Evolutionary conservation across 805 yeast species (phyloP), one percentile per base, ranked within the genome.

Genomic region (Kodamaea kaohsiungensis): DNA sequence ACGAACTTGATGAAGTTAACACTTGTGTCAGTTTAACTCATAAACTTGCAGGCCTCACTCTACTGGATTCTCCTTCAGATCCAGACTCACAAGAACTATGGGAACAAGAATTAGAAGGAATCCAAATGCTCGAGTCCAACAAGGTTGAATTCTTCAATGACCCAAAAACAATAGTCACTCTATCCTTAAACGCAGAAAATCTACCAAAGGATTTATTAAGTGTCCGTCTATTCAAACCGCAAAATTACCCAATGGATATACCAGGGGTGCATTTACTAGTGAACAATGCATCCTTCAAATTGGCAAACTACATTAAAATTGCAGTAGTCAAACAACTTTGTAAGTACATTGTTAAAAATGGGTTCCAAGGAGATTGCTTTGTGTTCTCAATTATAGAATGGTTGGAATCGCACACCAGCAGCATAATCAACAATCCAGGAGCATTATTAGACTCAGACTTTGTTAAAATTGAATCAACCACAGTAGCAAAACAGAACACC

Each of bases 31-130:
- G 70, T 2, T 63, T 85, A 49, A 80, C 88, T 0, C 71, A 75
- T 50, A 68, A 67, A 37, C 58, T 77, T 13, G 48, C 53, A 18
- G 59, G 51, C n/a, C 35, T 49, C 27, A 49, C 37, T 2, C 40
- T 33, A 7, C 39, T n/a, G 19, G 37, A 39, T 2, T 1, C 18
- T 35, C 48, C 46, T 2, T 27, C 19, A 40, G 27, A 39, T 2
- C 7, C 18, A 42, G 53, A 42, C 9, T 33, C 45, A 7, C 73
- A 70, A n/a, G 77, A 75, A 4, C 63, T 81, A 10, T 92, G 97
- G 97, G 66, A 72, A 0, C 88, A 88, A 64, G 98, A 92, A 63
- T 64, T 86, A 13, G 91, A 87, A 54, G 84, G 91, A 48, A 69
- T 92, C 55, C 65, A 71, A 17, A 79, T 86, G 40, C 82, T 90